Base-by-base conservation (phyloP, 1,139 yeast genomes). In the Magnusiomyces suaveolens region DNA sequence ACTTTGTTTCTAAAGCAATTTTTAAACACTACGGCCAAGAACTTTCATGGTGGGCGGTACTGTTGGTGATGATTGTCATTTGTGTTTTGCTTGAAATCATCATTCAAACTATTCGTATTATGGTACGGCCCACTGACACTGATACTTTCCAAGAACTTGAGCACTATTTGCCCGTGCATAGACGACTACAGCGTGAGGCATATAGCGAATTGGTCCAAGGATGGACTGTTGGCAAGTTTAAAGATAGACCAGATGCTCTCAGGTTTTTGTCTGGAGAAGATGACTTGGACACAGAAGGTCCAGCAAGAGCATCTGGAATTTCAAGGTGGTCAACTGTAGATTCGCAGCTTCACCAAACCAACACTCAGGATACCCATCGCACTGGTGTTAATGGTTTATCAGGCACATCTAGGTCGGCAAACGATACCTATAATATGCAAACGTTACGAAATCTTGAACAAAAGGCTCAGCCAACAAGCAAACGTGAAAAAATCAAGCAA, bases 31-130 rank as follows among this genome's bases (percentile, higher is more conserved):
- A 88, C 74, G 98, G 98, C 14, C 71, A 63, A 24, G 97, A 92
- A 65, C 69, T 75, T 24, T 77, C 87, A 1, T 92, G 92, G 82
- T 92, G 98, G 98, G 86, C 89, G 0, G 69, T 87, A 0, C 72
- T 87, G 38, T 64, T 88, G 39, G 75, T 80, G 1, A 65, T 84
- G 16, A 68, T 76, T 3, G 72, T 80, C 0, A 70, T 86, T 52
- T 63, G 65, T 6, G 57, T 65, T 32, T 69, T 83, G 48, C 72
- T 86, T 60, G 97, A 92, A 65, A 69, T 87, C 32, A 66, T 84
- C 4, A 66, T 81, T 54, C 82, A 84, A 60, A 76, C 84, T 0
- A 64, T 82, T 50, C 77, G 82, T 58, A 75, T 75, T 36, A 75
- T 80, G 66, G 61, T 87, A 32, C 68, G 72, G 58, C 90, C 95